These are phyloP conservation scores for Aspergillus indologenus DNA, from an alignment of 495 filamentous ascomycete genomes.

Conservation along the genomic window DNA sequence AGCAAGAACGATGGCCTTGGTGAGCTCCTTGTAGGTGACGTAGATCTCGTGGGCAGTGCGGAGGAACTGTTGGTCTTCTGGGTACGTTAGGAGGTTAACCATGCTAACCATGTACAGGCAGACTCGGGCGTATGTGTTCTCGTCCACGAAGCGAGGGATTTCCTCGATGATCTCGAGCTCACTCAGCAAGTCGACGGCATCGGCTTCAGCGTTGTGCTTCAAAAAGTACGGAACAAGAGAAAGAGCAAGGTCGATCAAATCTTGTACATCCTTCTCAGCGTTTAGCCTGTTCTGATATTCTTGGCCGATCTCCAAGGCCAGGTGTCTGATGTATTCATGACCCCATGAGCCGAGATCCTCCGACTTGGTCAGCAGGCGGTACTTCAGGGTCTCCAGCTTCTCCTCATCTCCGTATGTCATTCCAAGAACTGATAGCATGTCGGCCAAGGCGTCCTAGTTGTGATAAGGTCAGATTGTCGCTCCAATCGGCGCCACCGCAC, in stretches of 20 bases:
- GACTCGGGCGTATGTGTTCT: conserved; percentile 88
- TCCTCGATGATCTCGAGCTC: conserved; percentile 95
- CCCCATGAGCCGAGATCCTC: conserved; percentile 96
- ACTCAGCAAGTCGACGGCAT: conserved; percentile 94
- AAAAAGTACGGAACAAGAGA: conserved; percentile 91
- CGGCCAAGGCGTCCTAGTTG: conserved; percentile 72
- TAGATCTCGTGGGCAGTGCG: conserved; percentile 89
- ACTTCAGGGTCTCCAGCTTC: conserved; percentile 92
- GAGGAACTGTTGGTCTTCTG: conserved; percentile 94
- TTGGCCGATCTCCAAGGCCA: conserved; percentile 93
- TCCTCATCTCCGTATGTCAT: conserved; percentile 99
- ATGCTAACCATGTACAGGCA: conserved; percentile 99
- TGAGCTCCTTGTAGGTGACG: conserved; percentile 81
- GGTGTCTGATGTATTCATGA: conserved; percentile 95
- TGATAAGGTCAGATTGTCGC: neutral
- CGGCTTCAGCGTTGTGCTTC: conserved; percentile 95
- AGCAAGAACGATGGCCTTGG: conserved; percentile 89
- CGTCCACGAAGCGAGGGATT: conserved; percentile 84
- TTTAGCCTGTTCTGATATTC: conserved; percentile 80
- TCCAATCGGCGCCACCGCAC: neutral
- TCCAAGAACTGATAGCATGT: conserved; percentile 94
- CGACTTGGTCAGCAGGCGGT: conserved; percentile 83
- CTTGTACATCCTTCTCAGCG: conserved; percentile 59
- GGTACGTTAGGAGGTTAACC: conserved; percentile 95
- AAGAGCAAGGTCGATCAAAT: conserved; percentile 77